Conservation (phyloP, 805 yeast genomes). For the Yarrowia sp. region DNA sequence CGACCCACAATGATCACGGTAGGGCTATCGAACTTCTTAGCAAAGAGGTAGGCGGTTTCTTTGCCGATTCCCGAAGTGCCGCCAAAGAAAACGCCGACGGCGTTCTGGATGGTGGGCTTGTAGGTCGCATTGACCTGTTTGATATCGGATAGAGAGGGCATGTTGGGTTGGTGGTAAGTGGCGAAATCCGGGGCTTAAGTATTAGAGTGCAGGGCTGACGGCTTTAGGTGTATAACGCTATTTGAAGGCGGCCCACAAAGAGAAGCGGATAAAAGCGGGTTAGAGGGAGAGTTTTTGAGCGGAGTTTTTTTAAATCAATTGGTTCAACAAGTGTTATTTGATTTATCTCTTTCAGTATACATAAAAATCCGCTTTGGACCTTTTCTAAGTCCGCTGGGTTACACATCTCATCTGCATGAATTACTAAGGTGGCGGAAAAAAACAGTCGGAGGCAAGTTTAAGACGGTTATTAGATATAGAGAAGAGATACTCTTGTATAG, state of each 20-base stretch:
- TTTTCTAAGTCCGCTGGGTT: neutral
- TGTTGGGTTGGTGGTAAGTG: slow-evolving; percentile 3
- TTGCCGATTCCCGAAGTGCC: slow-evolving; percentile 49
- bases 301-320: neutral
- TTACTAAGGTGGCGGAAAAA: slow-evolving; percentile 21
- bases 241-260: neutral
- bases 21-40: slow-evolving; percentile 44
- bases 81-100: slow-evolving; percentile 44
- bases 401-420: slow-evolving; percentile 10
- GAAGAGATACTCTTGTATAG: neutral
- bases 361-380: too few relatives aligned
- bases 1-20: slow-evolving; percentile 47
- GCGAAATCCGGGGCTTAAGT: slow-evolving; percentile 24
- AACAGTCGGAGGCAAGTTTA: slow-evolving; percentile 1
- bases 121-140: slow-evolving; percentile 39
- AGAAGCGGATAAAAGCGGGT: neutral
- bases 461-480: neutral
- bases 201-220: slow-evolving; percentile 24
- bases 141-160: slow-evolving; percentile 37
- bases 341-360: too few relatives aligned
- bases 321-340: neutral
- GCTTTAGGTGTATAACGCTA: slow-evolving; percentile 15
- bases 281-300: neutral
- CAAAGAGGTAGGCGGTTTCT: slow-evolving; percentile 46
- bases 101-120: slow-evolving; percentile 26